Conservation (phyloP, 306 rosid species). For the Pueraria montana region DNA sequence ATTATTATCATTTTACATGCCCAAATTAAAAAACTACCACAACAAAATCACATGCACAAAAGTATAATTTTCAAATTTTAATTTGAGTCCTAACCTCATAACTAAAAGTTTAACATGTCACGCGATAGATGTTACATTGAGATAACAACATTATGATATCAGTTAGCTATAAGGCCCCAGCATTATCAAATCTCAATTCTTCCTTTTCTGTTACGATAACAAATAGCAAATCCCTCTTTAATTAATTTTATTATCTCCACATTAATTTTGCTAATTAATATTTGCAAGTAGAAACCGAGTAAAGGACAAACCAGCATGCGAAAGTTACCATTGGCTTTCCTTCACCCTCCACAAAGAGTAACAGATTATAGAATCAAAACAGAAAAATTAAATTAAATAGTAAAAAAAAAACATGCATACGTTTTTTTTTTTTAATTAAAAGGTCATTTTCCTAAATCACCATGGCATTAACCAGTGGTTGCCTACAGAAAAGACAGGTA, state of each 20-base stretch:
- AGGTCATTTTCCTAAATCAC: constrained; percentile 34
- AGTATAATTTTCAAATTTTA: background rate
- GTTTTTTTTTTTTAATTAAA: constrained; percentile 9
- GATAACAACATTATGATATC: background rate
- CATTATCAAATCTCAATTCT: background rate
- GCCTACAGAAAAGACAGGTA: constrained; percentile 48
- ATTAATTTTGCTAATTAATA: background rate
- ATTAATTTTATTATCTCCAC: background rate
- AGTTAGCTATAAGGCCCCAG: too few species aligned
- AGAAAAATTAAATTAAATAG: background rate
- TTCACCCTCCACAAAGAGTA: constrained; percentile 12
- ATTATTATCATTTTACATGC: background rate
- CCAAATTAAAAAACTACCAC: background rate
- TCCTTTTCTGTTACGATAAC: background rate
- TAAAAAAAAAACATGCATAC: background rate
- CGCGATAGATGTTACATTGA: background rate
- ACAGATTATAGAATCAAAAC: constrained; percentile 38
- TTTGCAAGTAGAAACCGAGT: background rate
- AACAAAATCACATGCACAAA: background rate
- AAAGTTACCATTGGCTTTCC: constrained; percentile 33
- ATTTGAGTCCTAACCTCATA: background rate
- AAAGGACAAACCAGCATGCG: constrained; percentile 34
- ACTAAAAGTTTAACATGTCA: constrained; percentile 7
- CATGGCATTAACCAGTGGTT: constrained; percentile 31
- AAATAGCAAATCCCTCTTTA: background rate